Conservation (phyloP, 495 filamentous ascomycete genomes). For the Mycothermus thermophilus region DNA sequence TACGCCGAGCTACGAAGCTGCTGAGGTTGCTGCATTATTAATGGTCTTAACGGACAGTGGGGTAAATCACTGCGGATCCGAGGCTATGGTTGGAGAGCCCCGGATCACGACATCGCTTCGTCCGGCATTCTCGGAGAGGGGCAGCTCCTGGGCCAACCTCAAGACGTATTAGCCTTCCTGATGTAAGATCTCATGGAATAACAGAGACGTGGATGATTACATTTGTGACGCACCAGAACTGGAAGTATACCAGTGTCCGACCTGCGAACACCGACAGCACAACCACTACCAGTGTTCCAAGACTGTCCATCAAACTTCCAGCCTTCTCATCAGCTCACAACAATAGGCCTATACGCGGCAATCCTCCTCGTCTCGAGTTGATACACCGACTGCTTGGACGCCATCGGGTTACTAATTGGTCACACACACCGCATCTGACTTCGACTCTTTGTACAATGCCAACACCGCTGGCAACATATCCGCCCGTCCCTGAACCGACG, state of each 20-base stretch:
- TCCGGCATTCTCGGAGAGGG: no score
- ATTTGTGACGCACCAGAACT: not conserved
- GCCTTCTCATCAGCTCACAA: conserved; percentile 44
- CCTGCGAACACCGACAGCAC: not conserved
- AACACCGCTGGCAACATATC: conserved; percentile 40
- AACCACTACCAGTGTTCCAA: not conserved
- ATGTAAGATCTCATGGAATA: no score
- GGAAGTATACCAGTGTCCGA: not conserved
- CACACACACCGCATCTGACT: conserved; percentile 56
- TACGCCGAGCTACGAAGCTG: no score
- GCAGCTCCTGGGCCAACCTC: no score
- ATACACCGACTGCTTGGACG: conserved; percentile 46
- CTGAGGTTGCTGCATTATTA: no score
- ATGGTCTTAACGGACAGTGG: no score
- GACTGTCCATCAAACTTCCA: not conserved
- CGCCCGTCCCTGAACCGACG: conserved; percentile 21
- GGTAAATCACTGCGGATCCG: no score
- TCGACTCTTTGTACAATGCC: conserved; percentile 39
- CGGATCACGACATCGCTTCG: no score
- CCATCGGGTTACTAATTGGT: conserved; percentile 55
- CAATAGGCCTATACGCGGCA: conserved; percentile 63
- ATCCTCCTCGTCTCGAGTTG: conserved; percentile 51
- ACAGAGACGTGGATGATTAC: not conserved
- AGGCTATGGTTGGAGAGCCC: no score
- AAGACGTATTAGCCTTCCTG: no score